Evolutionary conservation across 192 early-diverging fungal species (phyloP).

Genomic region (Entrophospora sp.): DNA sequence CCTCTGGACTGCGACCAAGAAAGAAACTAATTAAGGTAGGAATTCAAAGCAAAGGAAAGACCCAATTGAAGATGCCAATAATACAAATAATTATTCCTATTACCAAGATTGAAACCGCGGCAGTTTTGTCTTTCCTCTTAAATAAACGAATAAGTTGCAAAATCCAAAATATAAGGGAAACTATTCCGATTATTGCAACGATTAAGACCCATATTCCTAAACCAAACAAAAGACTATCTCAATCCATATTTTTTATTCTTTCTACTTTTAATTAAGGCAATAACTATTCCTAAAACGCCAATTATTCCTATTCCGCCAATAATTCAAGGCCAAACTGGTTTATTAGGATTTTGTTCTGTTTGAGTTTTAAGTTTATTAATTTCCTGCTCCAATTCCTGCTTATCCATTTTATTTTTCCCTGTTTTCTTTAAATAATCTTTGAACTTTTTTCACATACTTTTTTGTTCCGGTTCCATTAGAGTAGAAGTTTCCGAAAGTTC

Average conservation of each 20-base stretch:
- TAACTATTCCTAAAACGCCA: neutral
- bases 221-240: too few species aligned
- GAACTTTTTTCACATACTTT: constrained; percentile 2
- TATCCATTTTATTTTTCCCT: constrained; percentile 1
- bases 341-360: constrained; percentile 1
- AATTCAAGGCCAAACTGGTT: neutral
- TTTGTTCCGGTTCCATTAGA: constrained; percentile 10
- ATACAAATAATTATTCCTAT: too few species aligned
- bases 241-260: neutral
- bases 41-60: too few species aligned
- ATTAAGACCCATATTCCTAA: too few species aligned
- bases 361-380: constrained; percentile 1
- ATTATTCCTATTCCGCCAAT: constrained; percentile 4
- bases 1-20: too few species aligned
- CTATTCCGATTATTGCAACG: too few species aligned
- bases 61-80: too few species aligned
- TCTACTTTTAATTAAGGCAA: neutral
- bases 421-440: constrained; percentile 4
- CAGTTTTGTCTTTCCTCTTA: too few species aligned
- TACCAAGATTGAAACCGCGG: too few species aligned
- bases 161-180: too few species aligned
- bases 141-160: too few species aligned
- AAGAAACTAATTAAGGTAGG: too few species aligned
- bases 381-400: constrained; percentile 1
- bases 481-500: constrained; percentile 3